These are phyloP conservation scores for Tuber brumale DNA, from an alignment of 495 filamentous ascomycete species.

Conservation along the genomic window DNA sequence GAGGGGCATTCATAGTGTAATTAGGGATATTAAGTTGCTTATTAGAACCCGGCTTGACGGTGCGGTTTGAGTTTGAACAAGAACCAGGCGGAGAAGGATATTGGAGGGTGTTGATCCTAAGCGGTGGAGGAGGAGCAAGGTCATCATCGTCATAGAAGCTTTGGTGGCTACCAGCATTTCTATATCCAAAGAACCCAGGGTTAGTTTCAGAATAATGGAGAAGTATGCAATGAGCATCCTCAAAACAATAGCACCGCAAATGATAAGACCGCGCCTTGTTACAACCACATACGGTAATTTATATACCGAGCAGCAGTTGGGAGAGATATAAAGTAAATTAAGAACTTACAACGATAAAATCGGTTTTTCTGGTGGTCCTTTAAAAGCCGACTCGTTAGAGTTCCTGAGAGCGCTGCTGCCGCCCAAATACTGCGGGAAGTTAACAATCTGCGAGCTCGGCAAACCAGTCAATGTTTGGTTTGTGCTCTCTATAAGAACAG, in stretches of 20 bases:
- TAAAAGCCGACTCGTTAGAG: slow-evolving; percentile 16
- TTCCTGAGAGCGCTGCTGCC: slow-evolving; percentile 15
- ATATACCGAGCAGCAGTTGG: neutral
- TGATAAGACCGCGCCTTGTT: neutral
- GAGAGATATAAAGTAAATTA: slow-evolving; percentile 3
- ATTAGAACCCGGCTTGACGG: slow-evolving; percentile 2
- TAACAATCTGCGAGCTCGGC: slow-evolving; percentile 31
- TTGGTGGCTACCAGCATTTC: slow-evolving; percentile 18
- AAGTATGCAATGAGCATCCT: neutral
- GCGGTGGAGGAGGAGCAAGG: slow-evolving; percentile 20
- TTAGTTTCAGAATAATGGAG: slow-evolving; percentile 27
- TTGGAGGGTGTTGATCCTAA: slow-evolving; percentile 28
- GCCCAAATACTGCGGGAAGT: slow-evolving; percentile 15
- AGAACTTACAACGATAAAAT: slow-evolving; percentile 16
- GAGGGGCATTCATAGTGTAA: slow-evolving; percentile 17
- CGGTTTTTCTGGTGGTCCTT: slow-evolving; percentile 21
- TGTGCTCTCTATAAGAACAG: slow-evolving; percentile 34
- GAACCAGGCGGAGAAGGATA: slow-evolving; percentile 8
- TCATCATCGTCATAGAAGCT: slow-evolving; percentile 17
- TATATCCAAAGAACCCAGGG: slow-evolving; percentile 11
- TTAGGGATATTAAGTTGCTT: neutral
- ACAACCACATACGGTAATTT: neutral
- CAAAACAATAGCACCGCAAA: slow-evolving; percentile 3
- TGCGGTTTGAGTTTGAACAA: slow-evolving; percentile 8
- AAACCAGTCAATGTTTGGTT: slow-evolving; percentile 33